Evolutionary conservation across 257 asterid species (phyloP), one percentile per base, ranked within the genome.

Genomic region (Nicotiana otophora): DNA sequence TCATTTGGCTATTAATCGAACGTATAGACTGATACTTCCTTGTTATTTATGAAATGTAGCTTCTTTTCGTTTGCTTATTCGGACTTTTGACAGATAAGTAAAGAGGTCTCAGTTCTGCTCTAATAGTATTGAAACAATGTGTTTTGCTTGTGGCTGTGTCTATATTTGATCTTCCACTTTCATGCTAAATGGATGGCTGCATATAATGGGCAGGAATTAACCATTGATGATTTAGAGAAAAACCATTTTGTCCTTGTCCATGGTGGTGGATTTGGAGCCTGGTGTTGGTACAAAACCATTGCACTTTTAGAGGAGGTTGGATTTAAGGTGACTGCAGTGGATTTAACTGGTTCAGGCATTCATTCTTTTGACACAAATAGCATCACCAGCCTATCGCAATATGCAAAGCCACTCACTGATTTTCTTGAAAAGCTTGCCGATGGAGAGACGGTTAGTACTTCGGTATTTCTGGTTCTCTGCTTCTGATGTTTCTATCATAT

Each of bases 231-330:
- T 86, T 84, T 94, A 67, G 98, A 96, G 91, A 92, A 93, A 84
- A 88, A 67, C 68, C 98, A 96, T 88, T 90, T 96, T 86, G 98
- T 96, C 82, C 98, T 96, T 79, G 99, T 93, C 86, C 99, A 96
- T 81, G 99, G 98, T 80, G 99, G 99, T 85, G 98, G 98, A 76
- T 96, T 93, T 87, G 99, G 99, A 82, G 98, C 99, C 63, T 96
- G 99, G 99, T 96, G 99, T 90, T 96, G 99, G 99, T 96, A 96
- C 86, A 96, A 94, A 87, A 94, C 93, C 82, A 94, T 94, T 82
- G 97, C 98, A 57, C 92, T 93, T 54, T 82, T 96, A 42, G 97
- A 96, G 88, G 98, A 94, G 81, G 85, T 61, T 83, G 98, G 99
- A 83, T 94, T 87, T 89, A 96, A 90, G 88, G 99, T 93, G 80